A percentile compares a stretch with the other conserved stretches of the same genome.
Conservation (phyloP, 176 grass and related monocot species). For the Microstegium vimineum region DNA sequence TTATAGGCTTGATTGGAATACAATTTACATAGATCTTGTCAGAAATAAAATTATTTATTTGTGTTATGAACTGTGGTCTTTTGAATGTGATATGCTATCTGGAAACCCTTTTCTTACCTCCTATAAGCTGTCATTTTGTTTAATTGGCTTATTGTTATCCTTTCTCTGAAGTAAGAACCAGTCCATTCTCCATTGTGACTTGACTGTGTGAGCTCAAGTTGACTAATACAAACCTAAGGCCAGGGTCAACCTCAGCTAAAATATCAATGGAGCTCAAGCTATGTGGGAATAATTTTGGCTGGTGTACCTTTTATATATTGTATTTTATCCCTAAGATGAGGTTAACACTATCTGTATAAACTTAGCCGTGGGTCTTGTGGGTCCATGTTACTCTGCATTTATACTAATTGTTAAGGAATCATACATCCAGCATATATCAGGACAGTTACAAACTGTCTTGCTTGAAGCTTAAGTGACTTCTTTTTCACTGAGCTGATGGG, state of each 20-base stretch:
- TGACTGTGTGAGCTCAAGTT: not conserved
- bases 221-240: not conserved
- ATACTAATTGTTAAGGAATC: not conserved
- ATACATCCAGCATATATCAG: slow-evolving; percentile 1
- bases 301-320: not conserved
- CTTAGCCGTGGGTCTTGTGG: not conserved
- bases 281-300: not conserved
- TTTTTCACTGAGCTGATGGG: not conserved
- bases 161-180: not conserved
- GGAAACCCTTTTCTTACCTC: not conserved
- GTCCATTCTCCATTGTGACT: not conserved
- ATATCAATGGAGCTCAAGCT: not conserved
- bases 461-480: not conserved
- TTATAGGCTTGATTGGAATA: not conserved
- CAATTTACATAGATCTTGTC: slow-evolving; percentile 4
- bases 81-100: not conserved
- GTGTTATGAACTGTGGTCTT: not conserved
- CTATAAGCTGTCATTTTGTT: not conserved
- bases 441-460: not conserved
- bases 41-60: not conserved
- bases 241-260: not conserved
- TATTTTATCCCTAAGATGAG: not conserved
- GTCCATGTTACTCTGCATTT: not conserved
- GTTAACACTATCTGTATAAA: slow-evolving; percentile 11
- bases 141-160: not conserved